Conservation (phyloP, 495 filamentous ascomycete genomes). For the Articulospora tetracladia region DNA sequence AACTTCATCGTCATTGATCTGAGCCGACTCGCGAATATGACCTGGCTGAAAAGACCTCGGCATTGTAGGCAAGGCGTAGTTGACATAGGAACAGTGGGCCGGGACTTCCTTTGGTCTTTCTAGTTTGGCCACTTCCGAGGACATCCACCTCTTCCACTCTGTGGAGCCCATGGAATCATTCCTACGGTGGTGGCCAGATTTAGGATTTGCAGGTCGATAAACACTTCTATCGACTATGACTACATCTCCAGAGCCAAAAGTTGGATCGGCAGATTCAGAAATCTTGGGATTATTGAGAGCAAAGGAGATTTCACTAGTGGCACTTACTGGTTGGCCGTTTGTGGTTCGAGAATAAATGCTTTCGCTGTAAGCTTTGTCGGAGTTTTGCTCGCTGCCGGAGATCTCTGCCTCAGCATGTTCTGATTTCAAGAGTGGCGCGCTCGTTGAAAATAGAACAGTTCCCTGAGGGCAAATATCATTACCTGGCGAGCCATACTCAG, state of each 20-base stretch:
- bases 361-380: constrained; percentile 30
- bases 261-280: constrained; percentile 23
- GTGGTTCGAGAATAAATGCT: constrained; percentile 57
- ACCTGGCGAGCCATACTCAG: constrained; percentile 18
- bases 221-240: constrained; percentile 35
- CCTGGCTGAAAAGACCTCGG: constrained; percentile 29
- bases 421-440: background rate
- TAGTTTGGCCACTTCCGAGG: constrained; percentile 45
- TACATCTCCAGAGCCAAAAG: constrained; percentile 36
- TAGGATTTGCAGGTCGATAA: constrained; percentile 28
- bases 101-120: constrained; percentile 32
- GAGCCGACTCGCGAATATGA: constrained; percentile 58
- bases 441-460: background rate
- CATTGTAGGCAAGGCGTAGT: constrained; percentile 35
- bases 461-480: background rate
- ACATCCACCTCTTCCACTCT: constrained; percentile 52
- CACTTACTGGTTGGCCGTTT: constrained; percentile 34
- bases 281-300: constrained; percentile 1
- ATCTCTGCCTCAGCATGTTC: background rate
- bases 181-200: constrained; percentile 26
- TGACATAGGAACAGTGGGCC: constrained; percentile 24
- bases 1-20: constrained; percentile 51
- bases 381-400: constrained; percentile 25
- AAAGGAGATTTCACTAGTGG: constrained; percentile 13
- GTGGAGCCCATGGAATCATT: constrained; percentile 39